Evolutionary conservation across 2,329 filamentous ascomycete species (phyloP).

Genomic region (Fusarium abutilonis): DNA sequence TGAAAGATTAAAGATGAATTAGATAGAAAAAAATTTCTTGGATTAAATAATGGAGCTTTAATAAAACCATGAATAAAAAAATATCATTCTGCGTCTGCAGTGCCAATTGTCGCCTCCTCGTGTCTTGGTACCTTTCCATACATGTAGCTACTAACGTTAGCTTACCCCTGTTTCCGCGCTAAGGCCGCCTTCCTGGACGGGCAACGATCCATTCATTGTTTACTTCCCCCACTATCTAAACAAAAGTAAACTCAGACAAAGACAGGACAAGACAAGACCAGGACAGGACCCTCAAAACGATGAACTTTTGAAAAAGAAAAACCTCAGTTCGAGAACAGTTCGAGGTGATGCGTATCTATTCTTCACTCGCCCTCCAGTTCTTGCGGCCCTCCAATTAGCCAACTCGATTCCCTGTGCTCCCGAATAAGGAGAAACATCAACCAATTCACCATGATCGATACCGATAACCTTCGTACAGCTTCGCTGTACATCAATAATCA

Average conservation of each 20-base stretch:
- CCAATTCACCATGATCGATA: conserved; percentile 60
- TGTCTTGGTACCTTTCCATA: not conserved
- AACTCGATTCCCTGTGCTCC: not conserved
- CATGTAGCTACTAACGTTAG: no score
- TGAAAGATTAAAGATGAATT: not conserved
- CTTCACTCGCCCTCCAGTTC: conserved; percentile 19
- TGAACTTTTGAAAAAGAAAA: conserved; percentile 22
- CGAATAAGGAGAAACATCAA: not conserved
- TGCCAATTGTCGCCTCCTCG: conserved; percentile 38
- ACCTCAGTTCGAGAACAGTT: not conserved
- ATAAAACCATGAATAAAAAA: conserved; percentile 20
- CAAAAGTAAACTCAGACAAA: conserved; percentile 29
- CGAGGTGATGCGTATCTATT: conserved; percentile 38
- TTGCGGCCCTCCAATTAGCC: not conserved
- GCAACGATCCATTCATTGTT: conserved; percentile 49
- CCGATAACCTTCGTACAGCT: conserved; percentile 71
- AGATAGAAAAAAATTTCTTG: not conserved
- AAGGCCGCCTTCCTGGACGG: not conserved
- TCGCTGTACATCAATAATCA: conserved; percentile 80
- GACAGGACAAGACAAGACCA: not conserved
- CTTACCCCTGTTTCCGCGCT: not conserved
- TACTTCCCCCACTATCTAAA: conserved; percentile 51
- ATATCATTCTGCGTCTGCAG: conserved; percentile 29
- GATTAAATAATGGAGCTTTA: not conserved
- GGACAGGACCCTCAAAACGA: not conserved